Conservation (phyloP, 768 basidiomycete genomes). For the Phanerodontia chrysosporium region DNA sequence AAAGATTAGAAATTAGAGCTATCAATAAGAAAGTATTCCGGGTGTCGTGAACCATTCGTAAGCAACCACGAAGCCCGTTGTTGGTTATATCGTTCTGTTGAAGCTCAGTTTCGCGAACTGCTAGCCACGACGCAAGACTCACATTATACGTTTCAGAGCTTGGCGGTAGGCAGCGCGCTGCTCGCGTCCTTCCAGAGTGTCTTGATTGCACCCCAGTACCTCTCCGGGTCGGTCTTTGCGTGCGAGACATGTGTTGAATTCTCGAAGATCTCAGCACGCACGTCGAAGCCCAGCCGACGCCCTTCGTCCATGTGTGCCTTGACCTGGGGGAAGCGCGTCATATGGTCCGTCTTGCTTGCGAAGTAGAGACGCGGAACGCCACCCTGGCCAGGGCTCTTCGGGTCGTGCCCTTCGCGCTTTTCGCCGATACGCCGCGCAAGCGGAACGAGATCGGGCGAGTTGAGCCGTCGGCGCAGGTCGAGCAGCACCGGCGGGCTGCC, state of each 20-base stretch:
- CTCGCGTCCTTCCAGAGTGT: conserved; percentile 12
- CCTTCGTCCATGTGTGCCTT: conserved; percentile 14
- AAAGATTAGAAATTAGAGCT: background rate
- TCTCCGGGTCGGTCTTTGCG: conserved; percentile 13
- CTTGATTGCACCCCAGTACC: conserved; percentile 17
- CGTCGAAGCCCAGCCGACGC: conserved; percentile 11
- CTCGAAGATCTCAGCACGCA: conserved; percentile 15
- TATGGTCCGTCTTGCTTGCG: conserved; percentile 15
- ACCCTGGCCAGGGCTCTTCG: background rate
- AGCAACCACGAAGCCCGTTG: too few species aligned
- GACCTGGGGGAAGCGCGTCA: conserved; percentile 12
- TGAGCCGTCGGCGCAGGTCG: conserved; percentile 12
- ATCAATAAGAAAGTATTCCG: background rate
- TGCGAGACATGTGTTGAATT: conserved; percentile 15
- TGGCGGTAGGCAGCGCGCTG: background rate
- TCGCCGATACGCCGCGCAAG: background rate
- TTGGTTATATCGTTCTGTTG: too few species aligned
- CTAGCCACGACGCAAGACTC: background rate
- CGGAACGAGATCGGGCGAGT: conserved; percentile 14
- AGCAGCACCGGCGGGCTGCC: conserved; percentile 10
- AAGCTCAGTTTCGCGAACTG: too few species aligned
- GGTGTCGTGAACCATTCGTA: too few species aligned
- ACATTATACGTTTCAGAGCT: background rate
- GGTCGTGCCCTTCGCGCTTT: background rate
- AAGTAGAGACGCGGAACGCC: conserved; percentile 14